phyloP scores from a whole-genome alignment of 2,329 filamentous ascomycete species.

The Colletotrichum lindemuthianum region DNA sequence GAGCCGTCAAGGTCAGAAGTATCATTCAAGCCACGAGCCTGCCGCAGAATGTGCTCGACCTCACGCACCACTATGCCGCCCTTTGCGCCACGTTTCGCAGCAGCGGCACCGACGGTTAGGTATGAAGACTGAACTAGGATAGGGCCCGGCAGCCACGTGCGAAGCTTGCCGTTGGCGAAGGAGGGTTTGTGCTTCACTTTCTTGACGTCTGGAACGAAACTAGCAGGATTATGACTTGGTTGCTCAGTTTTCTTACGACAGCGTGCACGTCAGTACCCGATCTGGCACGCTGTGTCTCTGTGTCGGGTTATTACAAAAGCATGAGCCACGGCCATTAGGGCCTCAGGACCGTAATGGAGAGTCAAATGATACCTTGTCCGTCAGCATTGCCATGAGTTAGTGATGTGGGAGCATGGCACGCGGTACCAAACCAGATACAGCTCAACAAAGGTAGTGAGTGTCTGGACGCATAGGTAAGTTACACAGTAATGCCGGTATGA shows the following conservation, averaged over 20 bases:
- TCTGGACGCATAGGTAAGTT: too few relatives aligned
- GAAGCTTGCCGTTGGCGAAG: constrained; percentile 6
- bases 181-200: constrained; percentile 15
- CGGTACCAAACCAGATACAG: too few relatives aligned
- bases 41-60: constrained; percentile 89
- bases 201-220: constrained; percentile 12
- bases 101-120: constrained; percentile 87
- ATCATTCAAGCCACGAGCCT: constrained; percentile 97
- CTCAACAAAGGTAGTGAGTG: too few relatives aligned
- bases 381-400: neutral
- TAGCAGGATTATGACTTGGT: constrained; percentile 18
- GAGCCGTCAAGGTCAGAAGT: constrained; percentile 94
- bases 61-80: constrained; percentile 96
- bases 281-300: constrained; percentile 13
- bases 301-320: constrained; percentile 24
- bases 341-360: constrained; percentile 25
- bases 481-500: too few relatives aligned
- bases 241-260: constrained; percentile 18
- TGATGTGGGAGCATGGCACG: too few relatives aligned
- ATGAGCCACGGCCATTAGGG: constrained; percentile 17
- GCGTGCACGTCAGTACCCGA: constrained; percentile 12
- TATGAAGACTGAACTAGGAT: neutral
- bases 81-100: constrained; percentile 95
- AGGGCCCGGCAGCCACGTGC: neutral
- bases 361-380: constrained; percentile 34